A percentile compares a stretch with the other conserved stretches of the same genome.
phyloP scores from a whole-genome alignment of 2,329 filamentous ascomycete species.

The Macrophomina phaseolina region DNA sequence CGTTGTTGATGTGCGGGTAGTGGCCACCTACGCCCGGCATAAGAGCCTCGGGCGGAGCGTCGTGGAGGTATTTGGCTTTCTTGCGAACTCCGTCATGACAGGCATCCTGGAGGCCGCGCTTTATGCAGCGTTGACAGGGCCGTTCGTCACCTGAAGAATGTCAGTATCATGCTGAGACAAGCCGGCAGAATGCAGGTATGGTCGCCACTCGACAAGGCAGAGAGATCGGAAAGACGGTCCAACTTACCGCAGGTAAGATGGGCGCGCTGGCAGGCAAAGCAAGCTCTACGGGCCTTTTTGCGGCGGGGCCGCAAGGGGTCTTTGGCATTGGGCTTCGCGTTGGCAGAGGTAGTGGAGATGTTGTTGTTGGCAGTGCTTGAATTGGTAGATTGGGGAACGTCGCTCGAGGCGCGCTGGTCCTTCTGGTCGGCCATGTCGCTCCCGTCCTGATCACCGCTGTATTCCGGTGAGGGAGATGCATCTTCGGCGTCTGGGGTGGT shows the following conservation, averaged over 20 bases:
- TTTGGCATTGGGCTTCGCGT: conserved; percentile 65
- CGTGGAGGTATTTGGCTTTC: conserved; percentile 98
- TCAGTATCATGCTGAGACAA: conserved; percentile 37
- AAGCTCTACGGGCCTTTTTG: conserved; percentile 95
- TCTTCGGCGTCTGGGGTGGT: conserved; percentile 54
- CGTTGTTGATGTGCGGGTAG: conserved; percentile 57
- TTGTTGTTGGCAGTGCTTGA: conserved; percentile 34
- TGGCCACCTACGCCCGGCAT: conserved; percentile 81
- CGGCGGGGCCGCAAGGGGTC: conserved; percentile 86
- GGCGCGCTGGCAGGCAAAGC: conserved; percentile 94
- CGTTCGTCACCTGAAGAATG: conserved; percentile 80
- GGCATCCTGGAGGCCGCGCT: conserved; percentile 85
- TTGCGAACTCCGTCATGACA: conserved; percentile 97
- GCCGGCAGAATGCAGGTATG: conserved; percentile 20
- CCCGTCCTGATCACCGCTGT: conserved; percentile 49
- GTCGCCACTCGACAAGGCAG: conserved; percentile 26
- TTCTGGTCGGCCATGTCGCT: conserved; percentile 53
- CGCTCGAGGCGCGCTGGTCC: conserved; percentile 45
- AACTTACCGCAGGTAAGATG: conserved; percentile 97
- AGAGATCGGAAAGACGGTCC: conserved; percentile 28
- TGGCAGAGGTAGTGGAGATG: conserved; percentile 41
- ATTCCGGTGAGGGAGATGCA: conserved; percentile 54
- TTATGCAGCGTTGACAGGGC: conserved; percentile 92
- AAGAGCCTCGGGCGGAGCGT: conserved; percentile 87
- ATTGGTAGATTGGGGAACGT: conserved; percentile 35